Evolutionary conservation across 2,329 filamentous ascomycete genomes (phyloP), one percentile per base, ranked within the genome.

Genomic region (Fusarium multiceps): DNA sequence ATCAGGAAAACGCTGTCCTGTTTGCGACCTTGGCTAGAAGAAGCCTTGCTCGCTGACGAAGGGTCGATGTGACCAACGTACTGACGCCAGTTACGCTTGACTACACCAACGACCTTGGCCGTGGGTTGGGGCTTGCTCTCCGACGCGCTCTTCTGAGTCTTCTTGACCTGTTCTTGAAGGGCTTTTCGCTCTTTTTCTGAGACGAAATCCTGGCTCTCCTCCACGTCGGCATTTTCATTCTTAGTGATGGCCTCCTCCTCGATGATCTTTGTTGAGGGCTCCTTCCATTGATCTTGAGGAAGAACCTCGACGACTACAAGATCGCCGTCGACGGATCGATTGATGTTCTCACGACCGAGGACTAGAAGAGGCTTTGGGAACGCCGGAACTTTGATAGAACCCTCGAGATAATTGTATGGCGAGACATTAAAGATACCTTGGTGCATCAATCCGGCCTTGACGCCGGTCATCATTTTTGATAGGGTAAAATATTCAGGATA

Each of bases 81-180:
- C 80, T 98, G 97, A 65, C 96, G 88, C 96, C 96, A 99, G 79
- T 98, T 98, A 55, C 96, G 89, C 82, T 97, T 98, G 78, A 97
- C 89, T 25, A 98, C 87, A 49, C 96, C 96, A 9, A 98, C 93
- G 14, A 99, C 92, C 77, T 88, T 93, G 27, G 95, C 96, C 9
- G 96, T 98, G 9, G 96, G 96, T 74, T 98, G 94, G 4, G 93
- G 89, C 51, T 89, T 89, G 46, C 90, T 91, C 80, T 98, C 94
- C 1, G 87, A 87, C 56, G 84, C 89, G 76, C 91, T 90, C 55
- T 89, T 91, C 74, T 98, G 95, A 1, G 90, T 92, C 77, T 90
- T 91, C 82, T 91, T 96, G 30, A 95, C 96, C 78, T 97, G 93
- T 68, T 98, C 94, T 77, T 97, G 93, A 41, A 99, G 83, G 18